Percentiles rank a stretch among this genome's conserved stretches.
phyloP scores from a whole-genome alignment of 305 asterid species.

The Euphrasia arctica region DNA sequence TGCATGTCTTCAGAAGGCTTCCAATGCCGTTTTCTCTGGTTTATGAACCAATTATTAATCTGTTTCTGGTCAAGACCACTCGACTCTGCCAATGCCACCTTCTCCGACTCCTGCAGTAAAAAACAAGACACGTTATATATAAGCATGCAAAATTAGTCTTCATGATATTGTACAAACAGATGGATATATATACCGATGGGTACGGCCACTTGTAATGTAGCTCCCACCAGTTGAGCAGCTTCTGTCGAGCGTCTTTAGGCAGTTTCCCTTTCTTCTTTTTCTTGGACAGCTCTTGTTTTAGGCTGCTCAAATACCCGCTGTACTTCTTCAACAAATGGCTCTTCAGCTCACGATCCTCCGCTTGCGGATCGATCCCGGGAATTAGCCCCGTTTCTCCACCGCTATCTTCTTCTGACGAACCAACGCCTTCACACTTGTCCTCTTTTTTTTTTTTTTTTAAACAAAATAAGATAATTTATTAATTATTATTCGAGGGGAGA shows the following conservation, averaged over 20 bases:
- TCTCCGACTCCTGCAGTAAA: constrained; percentile 73
- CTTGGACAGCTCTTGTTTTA: constrained; percentile 90
- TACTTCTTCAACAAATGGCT: constrained; percentile 80
- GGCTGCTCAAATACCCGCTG: constrained; percentile 82
- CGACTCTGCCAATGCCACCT: constrained; percentile 83
- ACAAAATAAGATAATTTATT: too few species aligned
- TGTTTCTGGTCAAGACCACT: constrained; percentile 90
- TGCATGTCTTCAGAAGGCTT: constrained; percentile 95
- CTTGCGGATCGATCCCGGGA: constrained; percentile 84
- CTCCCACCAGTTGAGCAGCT: constrained; percentile 94
- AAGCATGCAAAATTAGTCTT: too few species aligned
- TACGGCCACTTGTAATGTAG: constrained; percentile 97
- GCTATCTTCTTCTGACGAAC: constrained; percentile 87
- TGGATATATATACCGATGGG: constrained; percentile 59
- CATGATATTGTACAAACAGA: too few species aligned
- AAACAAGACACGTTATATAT: too few species aligned
- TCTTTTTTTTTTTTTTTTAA: constrained; percentile 31
- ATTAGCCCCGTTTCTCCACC: constrained; percentile 71
- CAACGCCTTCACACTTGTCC: constrained; percentile 74
- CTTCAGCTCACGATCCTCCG: constrained; percentile 80
- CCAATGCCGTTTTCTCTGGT: constrained; percentile 93
- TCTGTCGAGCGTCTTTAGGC: constrained; percentile 91
- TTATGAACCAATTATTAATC: constrained; percentile 91
- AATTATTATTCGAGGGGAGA: too few species aligned
- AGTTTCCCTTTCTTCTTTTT: constrained; percentile 94